These are phyloP conservation scores for Ceratocystis smalleyi DNA, from an alignment of 2,329 filamentous ascomycete genomes.

Conservation along the genomic window DNA sequence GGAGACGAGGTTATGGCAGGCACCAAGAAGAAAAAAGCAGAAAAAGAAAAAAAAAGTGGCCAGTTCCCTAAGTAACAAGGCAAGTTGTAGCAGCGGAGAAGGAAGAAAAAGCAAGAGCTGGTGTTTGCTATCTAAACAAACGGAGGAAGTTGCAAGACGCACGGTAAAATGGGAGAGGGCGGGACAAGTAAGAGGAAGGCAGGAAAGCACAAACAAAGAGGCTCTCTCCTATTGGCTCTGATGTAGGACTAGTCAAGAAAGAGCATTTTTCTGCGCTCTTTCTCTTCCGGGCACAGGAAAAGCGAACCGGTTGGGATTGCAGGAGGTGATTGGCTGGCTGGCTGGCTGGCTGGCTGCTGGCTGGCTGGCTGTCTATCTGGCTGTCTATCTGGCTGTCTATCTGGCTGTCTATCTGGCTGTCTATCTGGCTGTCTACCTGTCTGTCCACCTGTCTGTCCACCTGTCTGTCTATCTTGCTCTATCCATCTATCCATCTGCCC, in stretches of 20 bases:
- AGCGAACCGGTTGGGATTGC: background rate
- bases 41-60: conserved; percentile 3
- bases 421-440: no score
- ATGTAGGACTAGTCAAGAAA: background rate
- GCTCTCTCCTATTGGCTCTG: background rate
- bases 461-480: background rate
- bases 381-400: background rate
- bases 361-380: background rate
- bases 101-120: background rate
- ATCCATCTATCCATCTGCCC: no score
- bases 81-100: background rate
- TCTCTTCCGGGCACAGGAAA: background rate
- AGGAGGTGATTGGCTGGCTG: background rate
- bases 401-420: no score
- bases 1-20: background rate
- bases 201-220: background rate
- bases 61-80: conserved; percentile 15
- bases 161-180: background rate
- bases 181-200: background rate
- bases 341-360: background rate
- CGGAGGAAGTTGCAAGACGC: conserved; percentile 6
- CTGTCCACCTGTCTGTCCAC: no score
- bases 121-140: background rate
- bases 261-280: background rate
- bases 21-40: background rate